Base-by-base conservation (phyloP, 305 asterid species). In the Withania somnifera region DNA sequence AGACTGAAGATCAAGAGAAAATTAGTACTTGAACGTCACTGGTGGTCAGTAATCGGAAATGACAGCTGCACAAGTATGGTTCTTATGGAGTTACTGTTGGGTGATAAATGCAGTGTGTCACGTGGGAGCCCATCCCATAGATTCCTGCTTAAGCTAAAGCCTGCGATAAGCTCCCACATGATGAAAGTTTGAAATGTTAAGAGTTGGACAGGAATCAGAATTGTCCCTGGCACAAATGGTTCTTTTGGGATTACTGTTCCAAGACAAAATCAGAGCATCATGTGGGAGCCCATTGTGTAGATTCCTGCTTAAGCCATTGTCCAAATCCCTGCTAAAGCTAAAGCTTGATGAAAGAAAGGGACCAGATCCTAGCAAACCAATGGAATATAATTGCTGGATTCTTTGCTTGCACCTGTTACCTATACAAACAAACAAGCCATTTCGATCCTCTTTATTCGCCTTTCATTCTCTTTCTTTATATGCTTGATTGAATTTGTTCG, bases 351-450 rank as follows among this genome's bases (percentile, higher is more conserved):
- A 63, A 89, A 86, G 92, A 60, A 83, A 88, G 54, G 92, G 83
- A 89, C 85, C 83, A 34, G 52, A 60, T 60, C 67, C 38, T 77
- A 6, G 30, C 32, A 80, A 45, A 75, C 61, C 34, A 57, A 58
- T 60, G 17, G 71, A 83, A 50, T 26, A 4, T 64, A 51, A 24
- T 75, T 71, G 58, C 52, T 82, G 69, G 88, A 92, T 91, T 77
- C 97, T 85, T 93, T 90, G 89, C 95, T 88, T 92, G 85, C 61
- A 36, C 17, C 47, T 9, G n/a, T 80, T 67, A 51, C 83, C 85
- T 83, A 75, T 11, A 50, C 61, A 51, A 22, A 60, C 26, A 28
- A 76, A 63, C 86, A 84, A 87, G 90, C 82, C 86, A 91, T 89
- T 83, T 92, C 87, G 82, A 79, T 77, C 83, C 61, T 84, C 77